Evolutionary conservation across 2,329 filamentous ascomycete genomes (phyloP).

Genomic region (Colletotrichum sp.): DNA sequence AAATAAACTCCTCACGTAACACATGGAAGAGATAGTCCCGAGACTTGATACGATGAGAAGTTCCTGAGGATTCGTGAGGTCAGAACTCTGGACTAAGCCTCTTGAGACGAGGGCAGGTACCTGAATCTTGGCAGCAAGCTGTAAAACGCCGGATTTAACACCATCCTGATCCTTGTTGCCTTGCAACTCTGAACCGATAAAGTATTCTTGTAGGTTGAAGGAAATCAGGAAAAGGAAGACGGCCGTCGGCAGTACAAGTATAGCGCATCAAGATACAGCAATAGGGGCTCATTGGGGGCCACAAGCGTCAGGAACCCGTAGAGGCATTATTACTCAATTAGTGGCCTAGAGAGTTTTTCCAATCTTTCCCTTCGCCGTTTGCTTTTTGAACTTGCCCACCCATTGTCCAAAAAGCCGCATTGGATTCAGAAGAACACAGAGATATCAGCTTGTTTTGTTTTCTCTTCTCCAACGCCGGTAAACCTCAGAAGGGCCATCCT

Average conservation of each 20-base stretch:
- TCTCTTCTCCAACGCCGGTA: not conserved
- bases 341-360: not conserved
- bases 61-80: not conserved
- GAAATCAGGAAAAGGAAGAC: not conserved
- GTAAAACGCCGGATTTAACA: not conserved
- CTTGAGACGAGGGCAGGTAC: not conserved
- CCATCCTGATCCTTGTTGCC: not conserved
- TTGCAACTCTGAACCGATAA: not conserved
- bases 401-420: not conserved
- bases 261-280: not conserved
- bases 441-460: not conserved
- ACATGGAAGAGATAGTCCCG: not conserved
- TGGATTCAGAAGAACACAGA: not conserved
- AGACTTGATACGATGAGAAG: not conserved
- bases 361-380: not conserved
- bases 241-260: not conserved
- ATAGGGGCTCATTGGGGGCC: not conserved
- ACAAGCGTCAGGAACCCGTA: not conserved
- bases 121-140: not conserved
- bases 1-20: not conserved
- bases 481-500: not conserved
- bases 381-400: not conserved
- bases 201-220: not conserved
- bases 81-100: not conserved
- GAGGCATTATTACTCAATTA: not conserved